Base-by-base conservation (phyloP, 2,329 filamentous ascomycete species). In the Aspergillus sp. region DNA sequence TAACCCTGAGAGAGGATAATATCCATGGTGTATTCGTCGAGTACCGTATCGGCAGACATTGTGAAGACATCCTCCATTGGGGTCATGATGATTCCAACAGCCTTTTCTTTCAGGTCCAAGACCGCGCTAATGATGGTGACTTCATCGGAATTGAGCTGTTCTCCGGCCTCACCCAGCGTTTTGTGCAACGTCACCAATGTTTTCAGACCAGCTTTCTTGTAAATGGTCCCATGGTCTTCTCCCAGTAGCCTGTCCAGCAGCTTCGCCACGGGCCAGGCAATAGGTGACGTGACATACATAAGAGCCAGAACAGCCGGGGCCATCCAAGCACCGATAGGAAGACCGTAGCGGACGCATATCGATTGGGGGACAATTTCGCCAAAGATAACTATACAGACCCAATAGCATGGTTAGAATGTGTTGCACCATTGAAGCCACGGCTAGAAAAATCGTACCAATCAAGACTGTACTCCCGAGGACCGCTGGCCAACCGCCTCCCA, bases 41-140 rank as follows among this genome's bases (percentile, higher is more conserved):
- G 72, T 2, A 97, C 77, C 4, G 91, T 93, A 60, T 98, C 90
- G 44, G 91, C 86, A n/a, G 89, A 89, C 81, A 98, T 88, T 51
- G 86, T 91, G 64, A 94, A 98, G 42, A 97, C 93, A 63, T 98
- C 90, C 41, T 88, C 83, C 86, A 98, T 97, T 1, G 93, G 93
- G 0, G 94, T 98, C 93, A 98, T 98, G 63, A 98, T 95, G 61
- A 82, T 86, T 40, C 88, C 88, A 5, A 98, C 90, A 0, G 91
- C 78, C 72, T 98, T 98, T 56, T 93, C 90, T 72, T 97, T 98
- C 55, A 98, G 75, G 63, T 98, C 93, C 48, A 98, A 73, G 9
- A 97, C 93, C 34, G 93, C 91, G 55, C 88, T 95, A 68, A 98
- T 98, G 65, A 98, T 98, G 50, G 93, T 97, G 55, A 98, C 93